A percentile compares a stretch with the other conserved stretches of the same genome.
Conservation (phyloP, 2,329 filamentous ascomycete genomes). For the Diaporthe citriasiana region DNA sequence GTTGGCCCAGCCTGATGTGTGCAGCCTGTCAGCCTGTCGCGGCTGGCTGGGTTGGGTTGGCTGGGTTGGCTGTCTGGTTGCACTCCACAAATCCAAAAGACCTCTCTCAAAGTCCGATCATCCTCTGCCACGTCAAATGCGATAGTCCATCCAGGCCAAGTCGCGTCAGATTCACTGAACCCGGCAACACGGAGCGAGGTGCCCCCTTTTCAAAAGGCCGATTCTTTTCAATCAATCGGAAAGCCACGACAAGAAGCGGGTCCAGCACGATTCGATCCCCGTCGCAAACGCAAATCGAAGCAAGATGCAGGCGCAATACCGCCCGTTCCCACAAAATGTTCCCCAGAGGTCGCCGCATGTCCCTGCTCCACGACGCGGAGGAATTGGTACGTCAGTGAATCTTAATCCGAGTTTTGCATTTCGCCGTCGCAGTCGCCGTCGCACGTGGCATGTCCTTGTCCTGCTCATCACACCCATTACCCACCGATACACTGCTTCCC, state of each 20-base stretch:
- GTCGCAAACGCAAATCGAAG: constrained; percentile 30
- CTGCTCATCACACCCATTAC: constrained; percentile 25
- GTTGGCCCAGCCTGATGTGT: neutral
- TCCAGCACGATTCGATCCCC: constrained; percentile 35
- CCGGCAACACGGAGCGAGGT: constrained; percentile 21
- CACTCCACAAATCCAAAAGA: constrained; percentile 32
- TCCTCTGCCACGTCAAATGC: constrained; percentile 39
- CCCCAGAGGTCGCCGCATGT: constrained; percentile 64
- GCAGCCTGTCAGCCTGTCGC: neutral
- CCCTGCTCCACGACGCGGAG: constrained; percentile 64
- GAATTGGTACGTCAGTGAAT: constrained; percentile 61
- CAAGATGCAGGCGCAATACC: constrained; percentile 69
- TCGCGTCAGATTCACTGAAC: constrained; percentile 33
- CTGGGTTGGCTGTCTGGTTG: constrained; percentile 1
- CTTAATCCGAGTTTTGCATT: constrained; percentile 37
- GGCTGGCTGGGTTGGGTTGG: neutral
- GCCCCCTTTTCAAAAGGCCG: constrained; percentile 16
- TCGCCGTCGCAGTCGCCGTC: constrained; percentile 30
- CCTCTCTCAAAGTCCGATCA: constrained; percentile 21
- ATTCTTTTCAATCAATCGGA: constrained; percentile 29
- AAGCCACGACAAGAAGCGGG: constrained; percentile 31
- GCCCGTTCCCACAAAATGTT: constrained; percentile 64
- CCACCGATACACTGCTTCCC: constrained; percentile 33
- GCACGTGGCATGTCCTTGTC: constrained; percentile 28
- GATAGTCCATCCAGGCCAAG: constrained; percentile 30